These are phyloP conservation scores for Phoma sp. DNA, from an alignment of 2,329 filamentous ascomycete genomes.

Conservation along the genomic window DNA sequence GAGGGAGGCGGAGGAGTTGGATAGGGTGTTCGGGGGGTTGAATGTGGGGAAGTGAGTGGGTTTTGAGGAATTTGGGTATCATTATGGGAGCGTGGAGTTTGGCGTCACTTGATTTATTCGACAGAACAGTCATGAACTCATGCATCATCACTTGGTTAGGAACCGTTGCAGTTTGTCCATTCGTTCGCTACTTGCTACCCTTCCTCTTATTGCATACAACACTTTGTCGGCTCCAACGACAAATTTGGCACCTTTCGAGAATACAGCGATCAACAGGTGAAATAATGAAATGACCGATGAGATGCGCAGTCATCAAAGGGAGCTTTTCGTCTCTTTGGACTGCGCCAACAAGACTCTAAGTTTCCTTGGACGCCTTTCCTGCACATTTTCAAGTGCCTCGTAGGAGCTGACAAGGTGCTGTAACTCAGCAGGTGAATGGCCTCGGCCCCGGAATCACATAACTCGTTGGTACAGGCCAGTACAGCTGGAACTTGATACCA, in stretches of 20 bases:
- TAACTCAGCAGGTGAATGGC: constrained; percentile 54
- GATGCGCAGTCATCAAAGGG: no score
- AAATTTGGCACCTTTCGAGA: no score
- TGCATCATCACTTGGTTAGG: neutral
- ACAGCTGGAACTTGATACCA: constrained; percentile 43
- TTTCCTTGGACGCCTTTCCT: neutral
- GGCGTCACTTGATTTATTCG: neutral
- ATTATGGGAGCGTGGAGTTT: constrained; percentile 9
- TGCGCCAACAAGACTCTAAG: no score
- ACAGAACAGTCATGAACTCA: neutral
- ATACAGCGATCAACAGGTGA: no score
- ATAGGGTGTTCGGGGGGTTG: constrained; percentile 71
- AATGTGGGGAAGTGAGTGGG: constrained; percentile 7
- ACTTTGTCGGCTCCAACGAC: no score
- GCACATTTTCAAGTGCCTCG: no score
- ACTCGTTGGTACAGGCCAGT: constrained; percentile 40
- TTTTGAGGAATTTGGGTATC: neutral
- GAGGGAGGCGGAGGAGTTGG: constrained; percentile 66
- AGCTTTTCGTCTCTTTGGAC: no score
- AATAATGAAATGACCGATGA: no score
- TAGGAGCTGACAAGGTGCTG: no score
- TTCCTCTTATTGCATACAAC: no score
- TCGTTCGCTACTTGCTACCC: neutral
- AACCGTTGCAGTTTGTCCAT: neutral
- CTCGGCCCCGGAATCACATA: constrained; percentile 58